phyloP scores from a whole-genome alignment of 495 filamentous ascomycete species.

The Penicillium goetzii region DNA sequence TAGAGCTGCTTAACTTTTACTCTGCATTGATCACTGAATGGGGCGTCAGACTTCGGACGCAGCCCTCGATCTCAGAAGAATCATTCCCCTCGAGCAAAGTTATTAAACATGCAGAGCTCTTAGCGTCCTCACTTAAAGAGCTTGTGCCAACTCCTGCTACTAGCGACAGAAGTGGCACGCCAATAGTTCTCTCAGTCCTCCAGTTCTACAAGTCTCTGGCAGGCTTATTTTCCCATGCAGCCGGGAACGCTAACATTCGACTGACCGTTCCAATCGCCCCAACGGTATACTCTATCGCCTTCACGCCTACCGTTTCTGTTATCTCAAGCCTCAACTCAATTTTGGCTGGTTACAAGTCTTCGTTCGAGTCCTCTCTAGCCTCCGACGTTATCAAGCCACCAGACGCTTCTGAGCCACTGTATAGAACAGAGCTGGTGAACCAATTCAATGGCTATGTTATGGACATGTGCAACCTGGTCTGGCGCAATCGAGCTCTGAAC shows the following conservation, averaged over 20 bases:
- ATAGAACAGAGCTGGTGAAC: constrained; percentile 57
- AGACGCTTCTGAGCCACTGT: constrained; percentile 43
- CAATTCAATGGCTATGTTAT: constrained; percentile 86
- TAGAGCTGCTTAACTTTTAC: constrained; percentile 69
- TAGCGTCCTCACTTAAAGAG: constrained; percentile 66
- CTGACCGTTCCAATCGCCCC: constrained; percentile 69
- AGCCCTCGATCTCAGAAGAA: constrained; percentile 34
- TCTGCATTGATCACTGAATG: constrained; percentile 70
- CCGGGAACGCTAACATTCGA: constrained; percentile 53
- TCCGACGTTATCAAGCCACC: constrained; percentile 37
- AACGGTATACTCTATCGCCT: constrained; percentile 71
- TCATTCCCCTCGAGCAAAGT: constrained; percentile 50
- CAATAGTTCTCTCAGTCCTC: constrained; percentile 52
- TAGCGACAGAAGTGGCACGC: constrained; percentile 21
- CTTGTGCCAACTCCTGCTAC: constrained; percentile 35
- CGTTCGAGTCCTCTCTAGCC: constrained; percentile 69
- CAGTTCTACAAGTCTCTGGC: constrained; percentile 69
- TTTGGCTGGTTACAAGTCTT: constrained; percentile 67
- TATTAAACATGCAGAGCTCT: constrained; percentile 60
- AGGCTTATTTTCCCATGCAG: constrained; percentile 57
- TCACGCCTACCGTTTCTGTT: constrained; percentile 60
- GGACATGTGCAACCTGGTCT: constrained; percentile 86
- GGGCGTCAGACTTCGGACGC: constrained; percentile 51
- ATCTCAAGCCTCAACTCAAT: constrained; percentile 75
- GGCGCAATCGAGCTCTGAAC: constrained; percentile 77